Evolutionary conservation across 2,329 filamentous ascomycete genomes (phyloP), one percentile per base, ranked within the genome.

Genomic region (Alternaria ventricosa): DNA sequence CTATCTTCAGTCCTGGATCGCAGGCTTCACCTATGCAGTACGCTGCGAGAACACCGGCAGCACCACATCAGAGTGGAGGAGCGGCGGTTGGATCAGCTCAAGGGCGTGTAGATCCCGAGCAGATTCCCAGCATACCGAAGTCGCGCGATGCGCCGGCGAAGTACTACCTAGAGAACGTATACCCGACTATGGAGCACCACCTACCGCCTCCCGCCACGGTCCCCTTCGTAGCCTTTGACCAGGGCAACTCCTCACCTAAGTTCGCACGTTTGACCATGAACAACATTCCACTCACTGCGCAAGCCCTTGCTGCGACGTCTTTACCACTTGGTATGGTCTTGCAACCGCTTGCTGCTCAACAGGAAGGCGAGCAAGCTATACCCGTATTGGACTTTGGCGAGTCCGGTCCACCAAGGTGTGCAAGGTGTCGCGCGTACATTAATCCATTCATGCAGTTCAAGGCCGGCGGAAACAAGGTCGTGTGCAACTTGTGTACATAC

Each of bases 381-480:
- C 96, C 96, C 1, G 91, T 99, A 5, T 86, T 99, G 23, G 96
- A 99, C 81, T 99, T 98, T 85, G 96, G 96, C 53, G 94, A 97
- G 45, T 83, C 84, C 43, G 96, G 96, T 0, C 96, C 96, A 44
- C 96, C 96, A 22, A 88, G 96, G 79, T 99, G 96, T 81, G 89
- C 93, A 73, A 87, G 96, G 82, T 99, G 96, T 84, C 88, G 96
- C 77, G 92, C 95, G 13, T 99, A 99, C 82, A 96, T 99, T 82
- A 99, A 99, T 77, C 96, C 96, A 2, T 99, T 99, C 79, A 98
- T 99, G 96, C 92, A 94, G 77, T 99, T 99, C 86, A 88, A 92
- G 63, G 91, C 92, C 15, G 95, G 95, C 41, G 96, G 96, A 61
- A 97, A 95, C 82, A 97, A 97, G 79, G 96, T 97, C 78, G 93